Evolutionary conservation across 2,329 filamentous ascomycete genomes (phyloP).

Genomic region (Didymella glomerata): DNA sequence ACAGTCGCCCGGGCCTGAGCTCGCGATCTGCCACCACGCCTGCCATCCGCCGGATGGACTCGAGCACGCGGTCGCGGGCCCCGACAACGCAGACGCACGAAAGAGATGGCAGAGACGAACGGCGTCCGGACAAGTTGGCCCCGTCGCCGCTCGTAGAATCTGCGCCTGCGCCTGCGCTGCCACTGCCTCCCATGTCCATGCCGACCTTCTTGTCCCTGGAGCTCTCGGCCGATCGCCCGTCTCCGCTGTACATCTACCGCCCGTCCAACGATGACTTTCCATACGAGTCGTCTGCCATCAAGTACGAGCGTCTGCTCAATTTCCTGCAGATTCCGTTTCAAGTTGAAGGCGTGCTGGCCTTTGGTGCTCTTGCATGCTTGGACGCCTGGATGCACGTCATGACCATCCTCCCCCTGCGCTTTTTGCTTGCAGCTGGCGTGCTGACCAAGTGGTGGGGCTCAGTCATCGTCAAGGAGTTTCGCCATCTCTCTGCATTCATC

Average conservation of each 20-base stretch:
- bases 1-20: slow-evolving; percentile 42
- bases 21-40: slow-evolving; percentile 51
- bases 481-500: slow-evolving; percentile 77
- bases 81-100: slow-evolving; percentile 44
- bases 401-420: slow-evolving; percentile 90
- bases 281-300: slow-evolving; percentile 91
- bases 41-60: slow-evolving; percentile 46
- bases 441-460: slow-evolving; percentile 80
- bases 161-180: slow-evolving; percentile 58
- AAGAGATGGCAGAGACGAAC: slow-evolving; percentile 15
- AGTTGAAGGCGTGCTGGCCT: slow-evolving; percentile 84
- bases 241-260: slow-evolving; percentile 69
- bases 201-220: slow-evolving; percentile 73
- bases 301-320: slow-evolving; percentile 90
- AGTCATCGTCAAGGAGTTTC: slow-evolving; percentile 74
- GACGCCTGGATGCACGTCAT: slow-evolving; percentile 98
- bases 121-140: slow-evolving; percentile 31
- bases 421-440: slow-evolving; percentile 80
- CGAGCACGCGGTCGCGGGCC: slow-evolving; percentile 42
- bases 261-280: slow-evolving; percentile 68
- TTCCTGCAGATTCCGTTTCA: slow-evolving; percentile 83
- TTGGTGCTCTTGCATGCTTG: slow-evolving; percentile 88
- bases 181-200: slow-evolving; percentile 69
- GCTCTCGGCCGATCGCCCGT: slow-evolving; percentile 67
- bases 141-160: slow-evolving; percentile 52